Base-by-base conservation (phyloP, 1,284 basidiomycete species). In the Trametes hirsuta region DNA sequence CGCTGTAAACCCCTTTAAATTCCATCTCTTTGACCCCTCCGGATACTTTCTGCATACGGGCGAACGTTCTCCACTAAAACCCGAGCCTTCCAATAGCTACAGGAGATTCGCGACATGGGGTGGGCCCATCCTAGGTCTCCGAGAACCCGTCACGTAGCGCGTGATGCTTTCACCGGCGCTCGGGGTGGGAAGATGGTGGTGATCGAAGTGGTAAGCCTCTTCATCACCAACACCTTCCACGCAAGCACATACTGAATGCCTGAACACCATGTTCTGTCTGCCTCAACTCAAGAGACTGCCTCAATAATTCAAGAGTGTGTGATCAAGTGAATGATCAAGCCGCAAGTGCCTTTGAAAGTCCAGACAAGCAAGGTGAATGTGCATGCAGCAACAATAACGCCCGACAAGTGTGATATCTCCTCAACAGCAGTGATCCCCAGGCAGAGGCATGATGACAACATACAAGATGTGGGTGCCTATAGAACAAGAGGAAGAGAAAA, bases 161-260 rank as follows among this genome's bases (percentile, higher is more conserved):
- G 59, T 58, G 55, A 55, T 53, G 2, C 5, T 2, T 45, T 61
- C 55, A 56, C 53, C 11, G 15, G 62, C 59, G 62, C 53, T 44
- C 18, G 34, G 2, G 1, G 25, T 18, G 30, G 35, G 51, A 53
- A 39, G 40, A 48, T 55, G 47, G 24, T 21, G 50, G 40, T 15
- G 58, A 58, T 30, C n/a, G 42, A 25, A 37, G 21, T 18, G 52
- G 63, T 64, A 34, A 56, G 60, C 44, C 39, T 62, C 46, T 58
- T 48, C 41, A 58, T 55, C 58, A 65, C 56, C 37, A 55, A 58
- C 58, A 37, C 41, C 58, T 36, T 55, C 61, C 53, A 55, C 44
- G 24, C 58, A 52, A 59, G 48, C 22, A 41, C 40, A 14, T 25
- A 36, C 21, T 40, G 39, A 54, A 54, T 61, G 47, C 61, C 55